Evolutionary conservation across 257 asterid genomes (phyloP).

Genomic region (Primulina tabacum): DNA sequence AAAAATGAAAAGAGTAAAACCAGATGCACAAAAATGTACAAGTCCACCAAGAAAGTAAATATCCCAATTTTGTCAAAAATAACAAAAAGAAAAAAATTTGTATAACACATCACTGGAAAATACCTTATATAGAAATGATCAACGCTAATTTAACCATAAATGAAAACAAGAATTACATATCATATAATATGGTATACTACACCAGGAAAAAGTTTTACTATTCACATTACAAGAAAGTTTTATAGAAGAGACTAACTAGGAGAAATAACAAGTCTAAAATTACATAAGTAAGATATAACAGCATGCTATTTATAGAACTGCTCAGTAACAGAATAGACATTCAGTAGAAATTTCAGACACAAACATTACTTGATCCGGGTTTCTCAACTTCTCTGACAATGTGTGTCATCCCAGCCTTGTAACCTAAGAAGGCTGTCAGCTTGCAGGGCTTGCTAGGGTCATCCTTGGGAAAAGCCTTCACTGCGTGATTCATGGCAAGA

Average conservation of each 20-base stretch:
- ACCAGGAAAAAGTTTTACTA: not conserved
- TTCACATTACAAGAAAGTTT: not conserved
- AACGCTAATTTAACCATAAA: not conserved
- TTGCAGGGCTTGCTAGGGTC: constrained; percentile 49
- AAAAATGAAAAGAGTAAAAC: no score
- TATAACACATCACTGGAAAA: not conserved
- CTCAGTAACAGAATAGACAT: not conserved
- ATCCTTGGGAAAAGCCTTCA: constrained; percentile 71
- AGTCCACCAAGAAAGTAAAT: not conserved
- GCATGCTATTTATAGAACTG: not conserved
- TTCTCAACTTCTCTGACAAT: constrained; percentile 60
- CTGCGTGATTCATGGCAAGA: constrained; percentile 31
- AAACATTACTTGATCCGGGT: constrained; percentile 60
- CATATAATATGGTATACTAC: not conserved
- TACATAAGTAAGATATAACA: not conserved
- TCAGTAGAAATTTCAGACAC: not conserved
- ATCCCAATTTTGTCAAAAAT: not conserved
- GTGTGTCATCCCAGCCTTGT: constrained; percentile 70
- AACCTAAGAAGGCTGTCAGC: constrained; percentile 56
- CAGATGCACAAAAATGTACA: no score
- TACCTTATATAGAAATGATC: no score
- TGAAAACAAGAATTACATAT: not conserved
- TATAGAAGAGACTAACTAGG: not conserved
- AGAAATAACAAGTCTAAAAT: not conserved
- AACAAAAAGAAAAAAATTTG: not conserved